phyloP scores from a whole-genome alignment of 139 green algal genomes.

The Picochlorum sp. region DNA sequence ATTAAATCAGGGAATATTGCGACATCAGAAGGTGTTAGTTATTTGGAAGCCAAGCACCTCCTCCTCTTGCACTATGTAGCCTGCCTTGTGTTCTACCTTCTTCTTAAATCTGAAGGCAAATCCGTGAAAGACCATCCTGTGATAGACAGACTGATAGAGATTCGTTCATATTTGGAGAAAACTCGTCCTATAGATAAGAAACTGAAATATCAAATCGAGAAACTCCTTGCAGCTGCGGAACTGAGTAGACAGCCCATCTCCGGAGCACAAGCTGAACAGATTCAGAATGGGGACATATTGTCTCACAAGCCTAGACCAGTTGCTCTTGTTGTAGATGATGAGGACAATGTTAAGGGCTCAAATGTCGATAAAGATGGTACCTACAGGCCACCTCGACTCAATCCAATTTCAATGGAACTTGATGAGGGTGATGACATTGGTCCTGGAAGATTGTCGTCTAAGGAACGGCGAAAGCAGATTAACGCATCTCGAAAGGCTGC shows the following conservation, averaged over 20 bases:
- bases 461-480: conserved; percentile 28
- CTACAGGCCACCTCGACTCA: conserved; percentile 84
- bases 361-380: conserved; percentile 35
- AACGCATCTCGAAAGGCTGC: conserved; percentile 37
- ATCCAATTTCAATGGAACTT: conserved; percentile 72
- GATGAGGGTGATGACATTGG: conserved; percentile 19
- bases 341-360: background rate
- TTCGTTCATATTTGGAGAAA: conserved; percentile 80
- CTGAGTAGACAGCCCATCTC: background rate
- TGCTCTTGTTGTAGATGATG: conserved; percentile 44
- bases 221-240: conserved; percentile 66
- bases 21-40: conserved; percentile 77
- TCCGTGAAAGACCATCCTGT: conserved; percentile 88
- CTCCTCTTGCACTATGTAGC: conserved; percentile 90
- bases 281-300: conserved; percentile 29
- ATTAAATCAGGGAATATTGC: conserved; percentile 57
- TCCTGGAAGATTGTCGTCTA: conserved; percentile 8
- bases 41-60: conserved; percentile 95
- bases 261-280: background rate
- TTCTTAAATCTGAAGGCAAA: conserved; percentile 90
- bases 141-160: conserved; percentile 69
- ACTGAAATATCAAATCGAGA: conserved; percentile 93
- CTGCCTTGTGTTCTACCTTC: conserved; percentile 88
- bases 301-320: conserved; percentile 60
- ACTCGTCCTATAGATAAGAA: conserved; percentile 91